Evolutionary conservation across 139 green algal genomes (phyloP), one percentile per base, ranked within the genome.

Genomic region (Eudorina sp.): DNA sequence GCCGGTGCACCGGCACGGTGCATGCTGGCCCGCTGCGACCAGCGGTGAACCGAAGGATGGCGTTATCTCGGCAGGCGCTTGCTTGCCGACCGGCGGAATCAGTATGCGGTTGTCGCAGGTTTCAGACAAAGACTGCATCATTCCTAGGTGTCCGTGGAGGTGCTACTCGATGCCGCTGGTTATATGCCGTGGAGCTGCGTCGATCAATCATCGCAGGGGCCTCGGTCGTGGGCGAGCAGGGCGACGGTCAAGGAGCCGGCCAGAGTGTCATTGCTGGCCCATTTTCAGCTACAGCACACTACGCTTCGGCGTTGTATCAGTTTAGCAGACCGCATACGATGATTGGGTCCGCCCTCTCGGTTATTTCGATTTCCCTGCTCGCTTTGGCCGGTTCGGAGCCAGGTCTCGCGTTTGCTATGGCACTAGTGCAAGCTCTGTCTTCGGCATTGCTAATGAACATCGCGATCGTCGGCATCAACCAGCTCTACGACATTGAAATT

Each of bases 381-480:
- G 96, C 97, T 0, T 38, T 98, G 66, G 89, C 92, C 62, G 53
- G 89, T 25, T 34, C 74, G 36, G 6, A 79, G 0, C 18, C n/a
- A 8, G 58, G 73, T 0, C 36, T 23, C 0, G 74, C 46, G 18
- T 80, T 89, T 7, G 68, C 62, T 1, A 0, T 64, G 29, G 89
- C 69, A 18, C 25, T 96, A 16, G 5, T 86, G 11, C 75, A 92
- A n/a, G 96, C 98, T 3, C 88, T 99, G 0, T 55, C 92, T 6
- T 88, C 97, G 4, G 96, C 98, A 0, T 93, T 99, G 83, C 88
- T 97, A 2, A 98, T 98, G 94, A 99, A 99, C 87, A 90, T 99
- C 21, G 94, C 92, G 60, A 99, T 99, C 66, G 97, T 99, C 29
- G 97, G 90, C 34, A 91, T 96, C 83, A 98, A 98, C 90, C 96